phyloP scores from a whole-genome alignment of 306 rosid species.

The Castanea crenata region DNA sequence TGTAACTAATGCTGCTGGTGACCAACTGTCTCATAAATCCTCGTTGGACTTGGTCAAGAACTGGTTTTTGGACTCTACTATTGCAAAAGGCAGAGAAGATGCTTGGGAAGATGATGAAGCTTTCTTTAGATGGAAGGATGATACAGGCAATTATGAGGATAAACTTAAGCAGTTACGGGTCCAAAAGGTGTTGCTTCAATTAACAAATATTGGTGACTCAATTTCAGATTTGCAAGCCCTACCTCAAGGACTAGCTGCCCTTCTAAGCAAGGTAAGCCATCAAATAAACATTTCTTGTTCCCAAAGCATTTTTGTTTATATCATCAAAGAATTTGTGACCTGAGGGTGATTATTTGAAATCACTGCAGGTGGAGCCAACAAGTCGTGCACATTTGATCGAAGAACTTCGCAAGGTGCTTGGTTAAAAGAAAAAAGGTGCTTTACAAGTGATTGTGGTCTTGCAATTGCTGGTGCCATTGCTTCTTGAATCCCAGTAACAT shows the following conservation, averaged over 20 bases:
- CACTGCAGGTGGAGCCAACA: constrained; percentile 73
- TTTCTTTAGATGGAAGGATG: constrained; percentile 86
- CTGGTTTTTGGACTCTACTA: constrained; percentile 69
- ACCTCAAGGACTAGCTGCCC: constrained; percentile 91
- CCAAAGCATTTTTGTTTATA: constrained; percentile 12
- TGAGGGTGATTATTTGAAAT: constrained; percentile 25
- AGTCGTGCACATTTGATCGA: constrained; percentile 49
- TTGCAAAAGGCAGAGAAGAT: constrained; percentile 46
- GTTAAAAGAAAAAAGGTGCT: constrained; percentile 23
- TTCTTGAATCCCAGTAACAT: background rate
- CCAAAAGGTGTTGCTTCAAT: constrained; percentile 73
- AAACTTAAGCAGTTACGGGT: constrained; percentile 80
- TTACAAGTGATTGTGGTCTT: background rate
- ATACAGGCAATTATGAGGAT: constrained; percentile 56
- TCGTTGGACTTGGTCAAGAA: constrained; percentile 59
- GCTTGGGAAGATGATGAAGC: constrained; percentile 77
- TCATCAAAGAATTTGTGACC: constrained; percentile 4
- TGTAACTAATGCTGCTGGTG: constrained; percentile 80
- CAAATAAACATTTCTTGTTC: background rate
- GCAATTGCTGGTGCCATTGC: constrained; percentile 5
- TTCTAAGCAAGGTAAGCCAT: constrained; percentile 79
- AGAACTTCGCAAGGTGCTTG: constrained; percentile 77
- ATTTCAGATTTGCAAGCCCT: constrained; percentile 75
- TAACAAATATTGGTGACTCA: constrained; percentile 70
- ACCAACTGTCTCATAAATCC: constrained; percentile 61